Evolutionary conservation across 345 rosid species (phyloP).

Genomic region (Psidium guajava): DNA sequence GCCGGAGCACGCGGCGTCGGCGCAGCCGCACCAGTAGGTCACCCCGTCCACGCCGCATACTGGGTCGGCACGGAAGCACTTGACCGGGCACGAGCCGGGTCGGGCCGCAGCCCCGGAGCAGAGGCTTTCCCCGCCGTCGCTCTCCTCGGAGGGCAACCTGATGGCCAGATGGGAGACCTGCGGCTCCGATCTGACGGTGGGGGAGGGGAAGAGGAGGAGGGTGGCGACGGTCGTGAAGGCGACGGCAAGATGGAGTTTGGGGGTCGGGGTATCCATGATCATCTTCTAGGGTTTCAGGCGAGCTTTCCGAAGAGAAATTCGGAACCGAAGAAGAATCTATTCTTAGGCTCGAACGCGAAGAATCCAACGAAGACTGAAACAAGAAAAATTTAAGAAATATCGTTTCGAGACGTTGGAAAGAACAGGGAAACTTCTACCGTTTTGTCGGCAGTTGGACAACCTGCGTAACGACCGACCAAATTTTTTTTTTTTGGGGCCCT

Average conservation of each 20-base stretch:
- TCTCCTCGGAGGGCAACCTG: constrained; percentile 18
- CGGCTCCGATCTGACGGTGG: not conserved
- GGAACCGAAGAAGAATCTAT: no score
- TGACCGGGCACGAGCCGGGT: constrained; percentile 61
- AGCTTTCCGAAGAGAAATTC: not conserved
- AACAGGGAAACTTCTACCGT: no score
- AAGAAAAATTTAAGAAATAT: no score
- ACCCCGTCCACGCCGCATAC: constrained; percentile 83
- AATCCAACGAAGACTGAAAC: no score
- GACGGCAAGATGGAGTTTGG: not conserved
- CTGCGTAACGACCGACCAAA: no score
- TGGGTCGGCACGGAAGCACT: constrained; percentile 80
- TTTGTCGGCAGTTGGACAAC: no score
- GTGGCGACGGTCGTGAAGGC: not conserved
- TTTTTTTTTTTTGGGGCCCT: no score
- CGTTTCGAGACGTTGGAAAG: no score
- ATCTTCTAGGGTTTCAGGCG: not conserved
- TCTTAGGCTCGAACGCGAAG: no score
- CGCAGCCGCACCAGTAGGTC: constrained; percentile 96
- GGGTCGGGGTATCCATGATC: not conserved
- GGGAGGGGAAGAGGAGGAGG: not conserved
- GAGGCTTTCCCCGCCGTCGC: constrained; percentile 9
- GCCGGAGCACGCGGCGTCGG: constrained; percentile 65
- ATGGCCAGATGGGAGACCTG: constrained; percentile 1
- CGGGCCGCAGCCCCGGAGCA: constrained; percentile 29